Conservation (phyloP, 1,284 basidiomycete genomes). For the Cryptococcus hybrid region DNA sequence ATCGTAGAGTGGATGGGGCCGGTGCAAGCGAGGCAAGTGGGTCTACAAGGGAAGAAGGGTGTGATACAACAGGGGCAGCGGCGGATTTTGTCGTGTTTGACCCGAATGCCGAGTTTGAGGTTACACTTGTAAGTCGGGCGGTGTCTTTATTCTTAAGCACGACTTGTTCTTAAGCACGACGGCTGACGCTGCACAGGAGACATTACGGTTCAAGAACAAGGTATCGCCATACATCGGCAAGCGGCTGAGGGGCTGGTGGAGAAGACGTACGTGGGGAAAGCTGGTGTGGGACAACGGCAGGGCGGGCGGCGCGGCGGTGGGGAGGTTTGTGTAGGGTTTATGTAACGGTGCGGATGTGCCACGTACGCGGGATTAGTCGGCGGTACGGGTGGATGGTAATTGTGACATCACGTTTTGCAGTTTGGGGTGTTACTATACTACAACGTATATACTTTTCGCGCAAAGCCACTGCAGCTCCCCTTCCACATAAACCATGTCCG, state of each 20-base stretch:
- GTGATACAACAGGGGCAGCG: conserved; percentile 63
- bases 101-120: conserved; percentile 60
- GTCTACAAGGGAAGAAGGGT: conserved; percentile 68
- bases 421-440: no score
- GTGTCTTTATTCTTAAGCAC: not conserved
- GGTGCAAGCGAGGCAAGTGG: conserved; percentile 72
- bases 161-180: not conserved
- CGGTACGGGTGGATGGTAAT: no score
- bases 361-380: no score
- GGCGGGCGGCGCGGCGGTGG: no score
- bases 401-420: no score
- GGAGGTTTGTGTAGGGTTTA: no score
- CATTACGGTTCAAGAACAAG: conserved; percentile 86
- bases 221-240: conserved; percentile 80
- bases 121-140: conserved; percentile 53
- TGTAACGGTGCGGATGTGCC: no score
- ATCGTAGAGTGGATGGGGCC: conserved; percentile 72
- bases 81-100: conserved; percentile 86
- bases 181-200: no score
- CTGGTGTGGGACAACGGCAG: no score
- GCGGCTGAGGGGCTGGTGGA: conserved; percentile 60
- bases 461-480: no score
- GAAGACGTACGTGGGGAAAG: conserved; percentile 63
- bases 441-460: no score
- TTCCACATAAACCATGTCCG: conserved; percentile 8